Evolutionary conservation across 129 eudicot genomes (phyloP).

Genomic region (Centaurea solstitialis): DNA sequence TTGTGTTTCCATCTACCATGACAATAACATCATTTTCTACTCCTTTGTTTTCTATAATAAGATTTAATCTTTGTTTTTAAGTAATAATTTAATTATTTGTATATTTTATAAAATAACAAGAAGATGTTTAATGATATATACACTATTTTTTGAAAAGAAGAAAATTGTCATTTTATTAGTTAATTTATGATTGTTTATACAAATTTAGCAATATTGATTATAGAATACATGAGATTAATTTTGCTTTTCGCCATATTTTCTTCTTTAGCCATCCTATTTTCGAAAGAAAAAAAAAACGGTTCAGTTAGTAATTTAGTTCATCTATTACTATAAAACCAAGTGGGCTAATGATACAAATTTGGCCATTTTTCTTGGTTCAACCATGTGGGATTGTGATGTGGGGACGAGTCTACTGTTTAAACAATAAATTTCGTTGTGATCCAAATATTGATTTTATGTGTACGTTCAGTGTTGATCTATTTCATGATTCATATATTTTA

Average conservation of each 20-base stretch:
- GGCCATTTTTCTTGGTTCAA: not conserved
- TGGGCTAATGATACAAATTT: not conserved
- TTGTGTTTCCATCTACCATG: conserved; percentile 29
- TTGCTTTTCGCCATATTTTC: not conserved
- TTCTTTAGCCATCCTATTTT: not conserved
- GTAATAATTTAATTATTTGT: not conserved
- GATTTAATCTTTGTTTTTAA: not conserved
- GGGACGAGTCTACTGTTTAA: not conserved
- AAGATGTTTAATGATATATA: not conserved
- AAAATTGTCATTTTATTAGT: not conserved
- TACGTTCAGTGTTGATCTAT: not conserved
- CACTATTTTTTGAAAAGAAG: not conserved
- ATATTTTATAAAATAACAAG: not conserved
- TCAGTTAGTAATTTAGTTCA: not conserved
- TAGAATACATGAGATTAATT: not conserved
- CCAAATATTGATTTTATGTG: not conserved
- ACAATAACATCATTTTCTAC: conserved; percentile 16
- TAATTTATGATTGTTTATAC: not conserved
- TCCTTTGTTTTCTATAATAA: not conserved
- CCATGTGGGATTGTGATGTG: not conserved
- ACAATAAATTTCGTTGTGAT: not conserved
- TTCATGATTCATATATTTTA: not conserved
- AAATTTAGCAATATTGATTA: not conserved
- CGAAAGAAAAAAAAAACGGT: not conserved
- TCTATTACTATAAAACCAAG: not conserved